Percentiles rank a stretch among this genome's conserved stretches.
These are phyloP conservation scores for Spathaspora sp. DNA, from an alignment of 805 yeast species.

Conservation along the genomic window DNA sequence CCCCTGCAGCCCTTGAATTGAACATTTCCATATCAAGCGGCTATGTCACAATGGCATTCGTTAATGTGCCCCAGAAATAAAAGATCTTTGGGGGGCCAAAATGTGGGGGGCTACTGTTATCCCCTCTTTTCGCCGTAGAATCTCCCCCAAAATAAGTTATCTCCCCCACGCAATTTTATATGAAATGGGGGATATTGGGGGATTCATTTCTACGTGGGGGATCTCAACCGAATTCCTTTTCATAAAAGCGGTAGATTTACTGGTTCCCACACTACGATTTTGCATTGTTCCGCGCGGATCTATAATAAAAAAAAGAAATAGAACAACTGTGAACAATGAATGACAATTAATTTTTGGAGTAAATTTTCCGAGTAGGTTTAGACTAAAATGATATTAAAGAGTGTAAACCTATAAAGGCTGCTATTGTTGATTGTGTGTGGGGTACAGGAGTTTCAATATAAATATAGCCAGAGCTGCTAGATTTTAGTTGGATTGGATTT, in stretches of 20 bases:
- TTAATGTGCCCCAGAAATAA: neutral
- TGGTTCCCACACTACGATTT: neutral
- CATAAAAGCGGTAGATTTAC: neutral
- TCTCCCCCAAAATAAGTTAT: neutral
- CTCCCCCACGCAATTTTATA: neutral
- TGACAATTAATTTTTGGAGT: neutral
- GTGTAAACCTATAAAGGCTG: neutral
- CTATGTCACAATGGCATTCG: neutral
- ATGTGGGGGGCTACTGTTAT: neutral
- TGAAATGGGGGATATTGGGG: neutral
- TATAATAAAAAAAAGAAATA: neutral
- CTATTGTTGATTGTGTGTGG: neutral
- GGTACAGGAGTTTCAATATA: neutral
- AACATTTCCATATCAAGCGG: neutral
- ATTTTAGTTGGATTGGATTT: neutral
- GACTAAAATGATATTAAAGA: neutral
- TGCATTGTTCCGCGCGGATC: neutral
- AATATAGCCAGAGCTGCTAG: neutral
- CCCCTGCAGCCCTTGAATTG: neutral
- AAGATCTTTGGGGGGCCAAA: neutral
- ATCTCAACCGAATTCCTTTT: neutral
- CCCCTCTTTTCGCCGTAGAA: neutral
- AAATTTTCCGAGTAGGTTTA: neutral
- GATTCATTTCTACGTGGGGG: neutral
- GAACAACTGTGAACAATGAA: neutral